Evolutionary conservation across 2,329 filamentous ascomycete genomes (phyloP), one percentile per base, ranked within the genome.

Genomic region (Aspergillus sp.): DNA sequence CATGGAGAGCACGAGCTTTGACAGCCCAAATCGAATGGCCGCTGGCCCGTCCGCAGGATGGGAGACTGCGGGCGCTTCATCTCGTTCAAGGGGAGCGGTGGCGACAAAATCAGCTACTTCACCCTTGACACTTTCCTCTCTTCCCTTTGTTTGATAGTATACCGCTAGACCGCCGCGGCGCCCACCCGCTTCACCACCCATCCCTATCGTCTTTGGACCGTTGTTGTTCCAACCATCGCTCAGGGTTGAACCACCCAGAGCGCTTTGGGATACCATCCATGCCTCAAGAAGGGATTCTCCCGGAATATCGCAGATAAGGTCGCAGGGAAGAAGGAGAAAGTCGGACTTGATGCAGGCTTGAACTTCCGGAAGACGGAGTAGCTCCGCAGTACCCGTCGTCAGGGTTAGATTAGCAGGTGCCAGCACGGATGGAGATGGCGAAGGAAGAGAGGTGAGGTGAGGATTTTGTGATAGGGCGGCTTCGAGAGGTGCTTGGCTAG

Each of bases 51-150:
- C 69, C 30, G 68, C 84, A 0, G 87, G 83, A 9, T 87, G 82
- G 7, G 85, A 82, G 1, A 88, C 84, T 17, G 83, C 77, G 0
- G 87, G 71, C 15, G 73, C 72, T 56, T 80, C 77, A 48, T 79
- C 80, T 4, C 82, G 72, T 3, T 87, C 80, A 6, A 95, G 80
- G 3, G 91, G 87, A 0, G 90, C 85, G 0, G 91, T 92, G 8
- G 90, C 91, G 69, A 97, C 86, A 74, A 97, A 97, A 72, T 98
- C 94, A 2, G 92, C 95, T 75, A 97, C 93, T 75, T 97, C 92
- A 50, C 90, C 90, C 79, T 97, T 98, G 64, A 94, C 85, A 41
- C 88, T 87, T 6, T 87, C 88, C 64, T 90, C 89, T 22, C 79
- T 72, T 19, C 84, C 85, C 73, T 92, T 92, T 1, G 93, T 96